Evolutionary conservation across 177 flowering plant genomes (phyloP), one percentile per base, ranked within the genome.

Genomic region (Vitis hybrid): DNA sequence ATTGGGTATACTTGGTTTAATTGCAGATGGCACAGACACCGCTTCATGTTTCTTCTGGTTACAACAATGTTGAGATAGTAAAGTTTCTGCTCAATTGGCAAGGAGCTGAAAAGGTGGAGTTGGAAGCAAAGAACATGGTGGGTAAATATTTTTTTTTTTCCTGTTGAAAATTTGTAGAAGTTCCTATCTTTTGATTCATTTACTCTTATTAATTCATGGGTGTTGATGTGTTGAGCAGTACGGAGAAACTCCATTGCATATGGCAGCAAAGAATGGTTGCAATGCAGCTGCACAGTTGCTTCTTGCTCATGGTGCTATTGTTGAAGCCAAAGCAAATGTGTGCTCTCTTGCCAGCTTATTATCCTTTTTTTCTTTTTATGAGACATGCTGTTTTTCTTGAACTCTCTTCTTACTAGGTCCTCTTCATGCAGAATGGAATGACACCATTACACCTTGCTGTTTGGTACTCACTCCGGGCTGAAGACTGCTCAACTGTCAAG

Each of bases 251-350:
- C 98, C 99, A 30, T 82, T 96, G 78, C 99, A 96, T 76, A 91
- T 93, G 95, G 99, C 99, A 14, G 91, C 99, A 58, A 96, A 96
- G 84, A 93, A 96, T 85, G 98, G 98, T 4, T 85, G 97, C 79
- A 84, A 74, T 80, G 97, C 86, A 57, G 88, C 98, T 69, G 93
- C 88, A 55, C 60, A 75, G 68, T 63, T 96, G 72, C 98, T 96
- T 80, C 91, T 96, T 64, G 86, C 85, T 65, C 90, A 69, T 72
- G 97, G 97, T 80, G 94, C 98, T 77, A 80, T 74, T 68, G 66
- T 92, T 66, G 97, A 92, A 83, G 93, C 98, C 71, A 96, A 87
- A 82, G 94, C 99, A 59, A 92, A 91, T 87, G 99, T 96, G 59
- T 54, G 77, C 56, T 69, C 74, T 27, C 70, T 58, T 67, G 21